phyloP scores from a whole-genome alignment of 495 filamentous ascomycete genomes.

The Penicillium cinerascens region DNA sequence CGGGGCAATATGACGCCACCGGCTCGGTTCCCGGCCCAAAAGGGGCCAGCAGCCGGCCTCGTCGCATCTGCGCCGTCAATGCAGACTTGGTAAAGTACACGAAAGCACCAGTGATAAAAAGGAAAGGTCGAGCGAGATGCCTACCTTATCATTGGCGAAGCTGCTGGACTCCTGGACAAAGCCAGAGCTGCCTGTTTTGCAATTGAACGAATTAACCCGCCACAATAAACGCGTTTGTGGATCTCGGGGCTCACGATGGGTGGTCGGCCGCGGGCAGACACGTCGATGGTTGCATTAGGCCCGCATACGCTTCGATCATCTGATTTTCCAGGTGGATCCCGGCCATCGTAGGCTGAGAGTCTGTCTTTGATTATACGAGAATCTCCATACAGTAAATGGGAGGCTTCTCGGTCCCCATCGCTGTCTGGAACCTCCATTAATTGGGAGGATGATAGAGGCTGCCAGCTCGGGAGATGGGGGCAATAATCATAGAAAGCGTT shows the following conservation, averaged over 20 bases:
- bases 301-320: constrained; percentile 35
- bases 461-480: no score
- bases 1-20: no score
- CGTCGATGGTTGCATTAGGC: constrained; percentile 29
- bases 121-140: neutral
- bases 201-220: constrained; percentile 9
- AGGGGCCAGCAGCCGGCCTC: no score
- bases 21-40: no score
- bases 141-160: constrained; percentile 1
- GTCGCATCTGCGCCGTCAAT: no score
- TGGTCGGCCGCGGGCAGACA: constrained; percentile 13
- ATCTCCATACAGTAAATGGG: neutral
- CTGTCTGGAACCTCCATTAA: no score
- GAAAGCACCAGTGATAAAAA: neutral
- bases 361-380: no score
- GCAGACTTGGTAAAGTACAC: neutral
- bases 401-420: no score
- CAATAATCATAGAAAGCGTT: neutral
- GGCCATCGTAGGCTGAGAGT: no score
- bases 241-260: constrained; percentile 2
- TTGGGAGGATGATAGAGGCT: no score
- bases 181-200: neutral
- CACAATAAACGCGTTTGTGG: constrained; percentile 10
- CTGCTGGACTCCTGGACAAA: neutral
- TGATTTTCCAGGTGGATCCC: constrained; percentile 20